phyloP scores from a whole-genome alignment of 805 yeast species.

The Cyberlindnera mycetangii region DNA sequence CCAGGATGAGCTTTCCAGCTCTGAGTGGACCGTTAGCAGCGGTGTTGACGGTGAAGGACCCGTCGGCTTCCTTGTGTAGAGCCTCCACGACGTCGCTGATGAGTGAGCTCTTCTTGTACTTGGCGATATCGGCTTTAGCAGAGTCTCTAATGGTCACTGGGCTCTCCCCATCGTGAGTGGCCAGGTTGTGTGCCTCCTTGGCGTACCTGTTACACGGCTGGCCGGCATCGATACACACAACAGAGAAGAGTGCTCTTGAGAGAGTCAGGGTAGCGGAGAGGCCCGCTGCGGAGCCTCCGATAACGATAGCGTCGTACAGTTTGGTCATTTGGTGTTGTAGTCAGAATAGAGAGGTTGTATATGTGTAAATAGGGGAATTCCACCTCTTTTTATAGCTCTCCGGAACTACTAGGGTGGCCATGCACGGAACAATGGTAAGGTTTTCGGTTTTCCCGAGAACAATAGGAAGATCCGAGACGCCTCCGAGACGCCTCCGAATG shows the following conservation, averaged over 20 bases:
- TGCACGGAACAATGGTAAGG: too few relatives aligned
- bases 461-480: not conserved
- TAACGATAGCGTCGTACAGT: conserved; percentile 15
- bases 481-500: too few relatives aligned
- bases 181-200: conserved; percentile 16
- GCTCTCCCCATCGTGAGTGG: conserved; percentile 15
- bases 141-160: conserved; percentile 7
- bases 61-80: not conserved
- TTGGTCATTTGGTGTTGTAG: not conserved
- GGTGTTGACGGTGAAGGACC: not conserved
- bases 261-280: conserved; percentile 16
- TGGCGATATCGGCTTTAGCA: conserved; percentile 6
- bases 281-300: conserved; percentile 21
- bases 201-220: conserved; percentile 21
- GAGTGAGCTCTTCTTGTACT: conserved; percentile 5
- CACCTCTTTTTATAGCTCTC: not conserved
- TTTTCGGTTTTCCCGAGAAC: too few relatives aligned
- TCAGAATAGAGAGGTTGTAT: too few relatives aligned
- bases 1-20: conserved; percentile 13
- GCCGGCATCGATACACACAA: conserved; percentile 16
- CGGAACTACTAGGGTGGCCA: not conserved
- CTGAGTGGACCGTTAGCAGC: not conserved
- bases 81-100: conserved; percentile 7
- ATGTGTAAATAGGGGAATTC: too few relatives aligned
- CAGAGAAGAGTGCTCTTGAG: conserved; percentile 10